Conservation (phyloP, 768 basidiomycete species). For the Lactarius evosmus region DNA sequence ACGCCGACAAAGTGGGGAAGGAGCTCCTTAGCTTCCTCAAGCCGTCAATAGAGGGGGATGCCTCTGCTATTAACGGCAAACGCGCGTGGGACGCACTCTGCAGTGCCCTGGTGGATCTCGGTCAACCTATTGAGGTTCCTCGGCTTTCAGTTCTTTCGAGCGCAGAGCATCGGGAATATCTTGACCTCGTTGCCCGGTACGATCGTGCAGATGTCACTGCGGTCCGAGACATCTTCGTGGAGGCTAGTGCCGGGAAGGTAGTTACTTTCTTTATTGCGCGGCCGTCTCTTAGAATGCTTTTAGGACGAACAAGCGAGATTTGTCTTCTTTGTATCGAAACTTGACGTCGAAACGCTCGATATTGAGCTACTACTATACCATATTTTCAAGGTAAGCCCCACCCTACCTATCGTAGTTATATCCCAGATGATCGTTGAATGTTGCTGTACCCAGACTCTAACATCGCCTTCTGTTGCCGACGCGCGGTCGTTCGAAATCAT, state of each 20-base stretch:
- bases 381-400: conserved; percentile 59
- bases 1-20: conserved; percentile 85
- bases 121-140: conserved; percentile 65
- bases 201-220: conserved; percentile 56
- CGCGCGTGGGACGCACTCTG: conserved; percentile 84
- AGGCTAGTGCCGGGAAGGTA: conserved; percentile 48
- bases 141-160: conserved; percentile 49
- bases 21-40: conserved; percentile 74
- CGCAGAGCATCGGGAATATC: conserved; percentile 58
- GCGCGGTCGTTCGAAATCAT: conserved; percentile 65
- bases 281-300: not conserved
- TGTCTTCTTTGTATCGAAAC: conserved; percentile 59
- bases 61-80: conserved; percentile 60
- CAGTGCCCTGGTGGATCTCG: conserved; percentile 73
- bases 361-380: conserved; percentile 75
- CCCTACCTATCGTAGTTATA: not conserved
- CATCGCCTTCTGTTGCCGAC: conserved; percentile 44
- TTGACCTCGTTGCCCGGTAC: conserved; percentile 64
- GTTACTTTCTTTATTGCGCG: conserved; percentile 18
- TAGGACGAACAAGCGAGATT: conserved; percentile 52
- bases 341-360: conserved; percentile 78
- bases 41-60: conserved; percentile 51
- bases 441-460: conserved; percentile 45
- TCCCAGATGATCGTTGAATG: not conserved
- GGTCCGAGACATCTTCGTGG: conserved; percentile 65